These are phyloP conservation scores for Ustilago lituana DNA, from an alignment of 1,284 basidiomycete species.

Conservation along the genomic window DNA sequence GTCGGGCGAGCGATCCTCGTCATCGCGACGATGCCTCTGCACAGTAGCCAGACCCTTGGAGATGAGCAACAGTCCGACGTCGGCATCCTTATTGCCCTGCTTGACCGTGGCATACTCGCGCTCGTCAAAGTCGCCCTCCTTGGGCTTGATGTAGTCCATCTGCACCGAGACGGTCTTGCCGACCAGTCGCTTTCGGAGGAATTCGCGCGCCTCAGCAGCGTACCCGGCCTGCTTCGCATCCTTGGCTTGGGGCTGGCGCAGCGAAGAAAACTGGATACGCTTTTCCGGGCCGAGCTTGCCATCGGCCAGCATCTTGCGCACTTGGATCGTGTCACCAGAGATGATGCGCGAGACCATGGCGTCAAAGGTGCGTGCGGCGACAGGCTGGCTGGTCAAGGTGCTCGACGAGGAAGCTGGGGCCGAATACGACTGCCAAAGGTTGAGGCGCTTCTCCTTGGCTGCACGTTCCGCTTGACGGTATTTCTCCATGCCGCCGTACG, in stretches of 20 bases:
- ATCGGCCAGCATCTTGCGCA: conserved; percentile 58
- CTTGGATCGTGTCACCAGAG: conserved; percentile 84
- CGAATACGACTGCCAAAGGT: conserved; percentile 77
- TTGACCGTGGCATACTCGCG: conserved; percentile 59
- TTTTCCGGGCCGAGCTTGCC: conserved; percentile 76
- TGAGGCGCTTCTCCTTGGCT: conserved; percentile 83
- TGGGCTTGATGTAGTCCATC: conserved; percentile 63
- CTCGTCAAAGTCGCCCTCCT: conserved; percentile 60
- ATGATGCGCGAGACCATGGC: conserved; percentile 86
- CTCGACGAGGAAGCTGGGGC: conserved; percentile 42
- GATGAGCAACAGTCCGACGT: conserved; percentile 88
- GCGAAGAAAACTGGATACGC: conserved; percentile 87
- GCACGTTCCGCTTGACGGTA: conserved; percentile 84
- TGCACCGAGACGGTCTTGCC: conserved; percentile 59
- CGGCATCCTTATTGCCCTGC: conserved; percentile 68
- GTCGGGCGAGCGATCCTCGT: conserved; percentile 92
- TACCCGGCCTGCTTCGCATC: conserved; percentile 89
- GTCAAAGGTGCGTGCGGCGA: conserved; percentile 70
- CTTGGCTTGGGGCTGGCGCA: conserved; percentile 74
- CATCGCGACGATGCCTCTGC: conserved; percentile 88
- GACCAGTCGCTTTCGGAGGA: conserved; percentile 60
- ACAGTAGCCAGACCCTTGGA: conserved; percentile 91
- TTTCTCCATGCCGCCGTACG: conserved; percentile 68
- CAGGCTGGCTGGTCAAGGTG: conserved; percentile 37
- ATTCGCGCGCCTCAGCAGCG: conserved; percentile 86